Conservation (phyloP, 306 rosid genomes). For the Glycine tomentella region DNA sequence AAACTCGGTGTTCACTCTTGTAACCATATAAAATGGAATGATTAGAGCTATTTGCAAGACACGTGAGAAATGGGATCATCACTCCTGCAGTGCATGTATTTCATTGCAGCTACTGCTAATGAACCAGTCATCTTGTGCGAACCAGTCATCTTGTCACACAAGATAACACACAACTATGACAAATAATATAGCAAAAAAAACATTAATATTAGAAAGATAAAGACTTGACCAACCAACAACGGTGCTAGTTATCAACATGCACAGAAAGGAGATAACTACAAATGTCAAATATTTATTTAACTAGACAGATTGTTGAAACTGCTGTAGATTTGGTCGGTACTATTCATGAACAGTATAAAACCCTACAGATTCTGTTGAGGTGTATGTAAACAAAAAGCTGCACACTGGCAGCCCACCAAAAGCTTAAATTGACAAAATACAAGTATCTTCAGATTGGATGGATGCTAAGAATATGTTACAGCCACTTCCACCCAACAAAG, state of each 20-base stretch:
- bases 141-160: background rate
- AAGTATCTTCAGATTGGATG: constrained; percentile 45
- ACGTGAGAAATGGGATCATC: background rate
- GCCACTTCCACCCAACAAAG: constrained; percentile 45
- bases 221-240: constrained; percentile 16
- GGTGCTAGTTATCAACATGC: constrained; percentile 24
- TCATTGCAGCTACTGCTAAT: background rate
- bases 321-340: constrained; percentile 43
- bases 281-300: constrained; percentile 46
- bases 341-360: constrained; percentile 45
- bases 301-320: constrained; percentile 39
- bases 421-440: constrained; percentile 48
- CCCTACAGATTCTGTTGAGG: constrained; percentile 54
- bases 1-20: background rate
- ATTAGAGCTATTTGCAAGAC: background rate
- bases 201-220: background rate
- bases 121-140: no score
- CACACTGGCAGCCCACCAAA: constrained; percentile 51
- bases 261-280: constrained; percentile 16
- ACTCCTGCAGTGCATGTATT: background rate
- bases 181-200: background rate
- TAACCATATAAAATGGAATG: background rate
- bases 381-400: constrained; percentile 57
- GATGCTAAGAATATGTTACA: constrained; percentile 57
- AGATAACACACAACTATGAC: constrained; percentile 16